A percentile compares a stretch with the other conserved stretches of the same genome.
phyloP scores from a whole-genome alignment of 768 basidiomycete species.

The Amanita pseudoporphyria region DNA sequence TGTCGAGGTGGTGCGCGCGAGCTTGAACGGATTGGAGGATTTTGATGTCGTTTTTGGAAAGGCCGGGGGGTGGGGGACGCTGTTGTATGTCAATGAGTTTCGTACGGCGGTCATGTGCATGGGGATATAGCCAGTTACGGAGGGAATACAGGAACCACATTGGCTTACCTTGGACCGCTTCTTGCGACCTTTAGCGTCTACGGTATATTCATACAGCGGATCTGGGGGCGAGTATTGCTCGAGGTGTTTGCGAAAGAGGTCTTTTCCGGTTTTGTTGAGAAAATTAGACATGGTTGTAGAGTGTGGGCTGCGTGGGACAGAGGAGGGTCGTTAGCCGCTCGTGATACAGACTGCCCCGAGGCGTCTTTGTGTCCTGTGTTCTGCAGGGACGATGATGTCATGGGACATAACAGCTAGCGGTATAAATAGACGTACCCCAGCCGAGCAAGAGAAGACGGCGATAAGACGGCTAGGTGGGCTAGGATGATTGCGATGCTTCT shows the following conservation, averaged over 20 bases:
- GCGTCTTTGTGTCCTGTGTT: too few relatives aligned
- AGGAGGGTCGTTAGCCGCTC: too few relatives aligned
- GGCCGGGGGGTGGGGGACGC: slow-evolving; percentile 66
- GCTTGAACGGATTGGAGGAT: slow-evolving; percentile 68
- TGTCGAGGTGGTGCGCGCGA: slow-evolving; percentile 81
- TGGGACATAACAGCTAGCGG: too few relatives aligned
- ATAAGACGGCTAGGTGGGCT: too few relatives aligned
- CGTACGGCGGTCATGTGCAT: neutral
- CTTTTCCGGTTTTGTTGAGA: slow-evolving; percentile 38
- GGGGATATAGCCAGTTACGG: too few relatives aligned
- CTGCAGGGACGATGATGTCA: neutral
- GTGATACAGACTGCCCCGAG: too few relatives aligned
- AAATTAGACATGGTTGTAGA: slow-evolving; percentile 19
- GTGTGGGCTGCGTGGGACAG: neutral
- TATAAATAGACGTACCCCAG: too few relatives aligned
- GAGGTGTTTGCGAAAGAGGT: slow-evolving; percentile 56
- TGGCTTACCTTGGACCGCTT: slow-evolving; percentile 49
- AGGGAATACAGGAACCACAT: neutral
- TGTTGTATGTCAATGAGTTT: slow-evolving; percentile 15
- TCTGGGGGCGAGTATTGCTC: slow-evolving; percentile 62
- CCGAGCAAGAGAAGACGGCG: too few relatives aligned
- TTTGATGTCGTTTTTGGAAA: slow-evolving; percentile 65
- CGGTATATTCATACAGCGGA: slow-evolving; percentile 62
- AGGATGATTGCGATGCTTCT: too few relatives aligned
- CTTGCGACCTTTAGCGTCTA: slow-evolving; percentile 44